Evolutionary conservation across 805 yeast species (phyloP).

Genomic region (Ogataea haglerorum): DNA sequence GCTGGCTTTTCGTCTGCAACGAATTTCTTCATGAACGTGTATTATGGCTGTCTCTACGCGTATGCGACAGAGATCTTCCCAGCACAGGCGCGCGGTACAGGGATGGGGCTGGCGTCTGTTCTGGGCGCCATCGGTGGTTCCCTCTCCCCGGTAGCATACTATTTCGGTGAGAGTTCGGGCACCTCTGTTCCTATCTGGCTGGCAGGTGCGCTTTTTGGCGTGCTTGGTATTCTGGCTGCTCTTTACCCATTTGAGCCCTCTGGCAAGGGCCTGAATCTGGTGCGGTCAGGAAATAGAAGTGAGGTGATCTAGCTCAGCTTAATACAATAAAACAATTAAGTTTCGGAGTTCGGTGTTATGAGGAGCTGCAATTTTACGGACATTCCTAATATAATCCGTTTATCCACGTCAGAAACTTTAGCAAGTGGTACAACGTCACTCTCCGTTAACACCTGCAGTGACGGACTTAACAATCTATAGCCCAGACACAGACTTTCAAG

Average conservation of each 20-base stretch:
- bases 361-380: background rate
- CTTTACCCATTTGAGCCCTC: background rate
- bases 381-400: background rate
- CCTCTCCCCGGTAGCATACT: constrained; percentile 50
- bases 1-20: constrained; percentile 38
- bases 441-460: background rate
- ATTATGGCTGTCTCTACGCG: constrained; percentile 55
- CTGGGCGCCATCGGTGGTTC: constrained; percentile 46
- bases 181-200: background rate
- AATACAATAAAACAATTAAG: background rate
- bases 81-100: constrained; percentile 47
- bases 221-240: background rate
- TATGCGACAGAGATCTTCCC: constrained; percentile 60
- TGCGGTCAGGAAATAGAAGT: background rate
- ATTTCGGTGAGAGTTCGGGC: constrained; percentile 27
- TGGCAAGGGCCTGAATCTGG: background rate
- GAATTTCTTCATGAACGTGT: constrained; percentile 36
- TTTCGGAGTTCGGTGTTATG: background rate
- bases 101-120: constrained; percentile 50
- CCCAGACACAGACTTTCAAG: background rate
- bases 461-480: background rate
- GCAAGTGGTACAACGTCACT: background rate
- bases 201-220: background rate
- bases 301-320: background rate
- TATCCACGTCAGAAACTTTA: background rate